Conservation (phyloP, 2,329 filamentous ascomycete genomes). For the Botryosphaeria dothidea region DNA sequence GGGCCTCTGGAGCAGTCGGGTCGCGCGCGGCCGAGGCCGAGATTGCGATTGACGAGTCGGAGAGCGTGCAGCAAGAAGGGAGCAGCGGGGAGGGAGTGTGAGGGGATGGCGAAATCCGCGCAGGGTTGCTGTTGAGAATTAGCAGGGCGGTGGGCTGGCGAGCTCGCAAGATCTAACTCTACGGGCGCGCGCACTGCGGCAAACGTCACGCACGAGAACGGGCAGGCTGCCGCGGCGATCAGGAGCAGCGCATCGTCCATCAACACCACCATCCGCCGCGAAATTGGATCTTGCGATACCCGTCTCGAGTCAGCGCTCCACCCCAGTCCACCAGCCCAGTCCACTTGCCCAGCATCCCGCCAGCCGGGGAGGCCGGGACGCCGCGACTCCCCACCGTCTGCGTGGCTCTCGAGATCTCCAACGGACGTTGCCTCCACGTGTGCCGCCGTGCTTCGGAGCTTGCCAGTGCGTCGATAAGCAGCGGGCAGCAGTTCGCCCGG, state of each 20-base stretch:
- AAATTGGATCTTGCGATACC: constrained; percentile 9
- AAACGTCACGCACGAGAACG: not conserved
- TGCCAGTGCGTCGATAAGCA: not conserved
- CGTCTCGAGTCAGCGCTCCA: constrained; percentile 9
- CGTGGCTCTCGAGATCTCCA: constrained; percentile 2
- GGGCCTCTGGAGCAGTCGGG: not conserved
- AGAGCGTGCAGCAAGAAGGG: not conserved
- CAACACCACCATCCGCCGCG: constrained; percentile 1
- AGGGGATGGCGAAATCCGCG: constrained; percentile 9
- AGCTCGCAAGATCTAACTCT: constrained; percentile 13
- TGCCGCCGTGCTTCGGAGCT: not conserved
- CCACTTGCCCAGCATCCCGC: not conserved
- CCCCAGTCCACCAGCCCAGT: not conserved
- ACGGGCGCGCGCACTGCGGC: not conserved
- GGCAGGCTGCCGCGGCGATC: not conserved
- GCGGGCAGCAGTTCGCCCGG: not conserved
- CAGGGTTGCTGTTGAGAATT: constrained; percentile 8
- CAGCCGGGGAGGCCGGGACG: constrained; percentile 4
- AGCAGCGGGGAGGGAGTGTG: not conserved
- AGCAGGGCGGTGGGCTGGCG: not conserved
- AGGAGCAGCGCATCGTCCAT: constrained; percentile 9
- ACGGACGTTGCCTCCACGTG: not conserved
- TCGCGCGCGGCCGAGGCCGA: constrained; percentile 5
- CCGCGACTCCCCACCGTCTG: not conserved
- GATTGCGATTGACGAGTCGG: constrained; percentile 16